phyloP scores from a whole-genome alignment of 2,329 filamentous ascomycete genomes.

The Orbilia quercus region DNA sequence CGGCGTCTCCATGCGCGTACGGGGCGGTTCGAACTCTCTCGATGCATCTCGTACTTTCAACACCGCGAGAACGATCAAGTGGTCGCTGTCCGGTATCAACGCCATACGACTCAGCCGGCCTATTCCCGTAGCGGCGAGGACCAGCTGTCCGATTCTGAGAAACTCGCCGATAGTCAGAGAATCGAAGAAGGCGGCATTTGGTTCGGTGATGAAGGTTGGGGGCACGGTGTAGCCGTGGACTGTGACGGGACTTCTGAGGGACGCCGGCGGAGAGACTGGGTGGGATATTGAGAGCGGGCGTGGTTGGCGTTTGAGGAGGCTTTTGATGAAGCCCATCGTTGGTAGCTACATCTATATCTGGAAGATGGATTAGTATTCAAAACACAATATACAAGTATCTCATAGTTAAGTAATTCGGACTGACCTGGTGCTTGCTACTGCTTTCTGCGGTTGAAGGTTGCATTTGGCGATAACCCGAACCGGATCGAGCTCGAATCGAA shows the following conservation, averaged over 20 bases:
- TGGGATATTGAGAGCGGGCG: constrained; percentile 31
- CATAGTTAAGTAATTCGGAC: too few relatives aligned
- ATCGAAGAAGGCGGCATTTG: constrained; percentile 31
- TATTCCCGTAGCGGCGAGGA: constrained; percentile 26
- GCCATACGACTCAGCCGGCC: constrained; percentile 28
- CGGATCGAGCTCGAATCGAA: constrained; percentile 5
- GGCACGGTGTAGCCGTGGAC: constrained; percentile 43
- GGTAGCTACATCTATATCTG: not conserved
- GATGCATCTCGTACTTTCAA: constrained; percentile 7
- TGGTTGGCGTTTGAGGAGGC: constrained; percentile 2
- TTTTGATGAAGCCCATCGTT: constrained; percentile 17
- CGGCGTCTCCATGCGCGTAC: constrained; percentile 29
- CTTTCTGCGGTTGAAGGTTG: too few relatives aligned
- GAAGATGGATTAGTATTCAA: too few relatives aligned
- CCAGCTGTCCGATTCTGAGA: constrained; percentile 23
- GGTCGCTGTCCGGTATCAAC: constrained; percentile 31
- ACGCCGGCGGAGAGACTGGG: constrained; percentile 12
- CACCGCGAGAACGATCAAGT: constrained; percentile 34
- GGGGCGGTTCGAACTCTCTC: constrained; percentile 9
- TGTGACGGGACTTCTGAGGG: constrained; percentile 8
- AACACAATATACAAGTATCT: too few relatives aligned
- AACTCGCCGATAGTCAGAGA: constrained; percentile 41
- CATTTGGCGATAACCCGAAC: not conserved
- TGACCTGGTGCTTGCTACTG: constrained; percentile 4
- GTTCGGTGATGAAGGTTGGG: constrained; percentile 18